phyloP scores from a whole-genome alignment of 2,329 filamentous ascomycete genomes.

The Phialophora expanda region DNA sequence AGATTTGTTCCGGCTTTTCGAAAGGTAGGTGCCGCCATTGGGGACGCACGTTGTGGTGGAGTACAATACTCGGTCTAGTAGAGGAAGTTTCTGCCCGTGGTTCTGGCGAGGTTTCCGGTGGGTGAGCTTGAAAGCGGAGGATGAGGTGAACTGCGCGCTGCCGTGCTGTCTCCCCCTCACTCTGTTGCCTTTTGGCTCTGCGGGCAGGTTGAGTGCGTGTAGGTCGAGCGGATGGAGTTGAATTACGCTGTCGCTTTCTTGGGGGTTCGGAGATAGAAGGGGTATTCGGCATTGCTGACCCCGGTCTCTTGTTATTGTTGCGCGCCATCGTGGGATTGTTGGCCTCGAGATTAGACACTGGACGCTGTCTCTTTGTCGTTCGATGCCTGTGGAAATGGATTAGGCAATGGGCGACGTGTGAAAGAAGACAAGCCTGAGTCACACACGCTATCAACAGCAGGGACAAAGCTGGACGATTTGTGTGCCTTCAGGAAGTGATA shows the following conservation, averaged over 20 bases:
- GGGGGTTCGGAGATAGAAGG: not conserved
- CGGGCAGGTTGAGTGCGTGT: not conserved
- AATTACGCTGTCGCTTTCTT: slow-evolving; percentile 1
- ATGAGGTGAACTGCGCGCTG: not conserved
- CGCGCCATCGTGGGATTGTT: not conserved
- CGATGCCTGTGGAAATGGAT: not conserved
- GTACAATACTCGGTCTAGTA: not conserved
- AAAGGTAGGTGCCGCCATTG: slow-evolving; percentile 3
- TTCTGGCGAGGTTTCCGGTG: not conserved
- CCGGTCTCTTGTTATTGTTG: not conserved
- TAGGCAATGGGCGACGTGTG: not conserved
- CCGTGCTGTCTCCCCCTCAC: not conserved
- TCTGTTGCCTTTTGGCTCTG: not conserved
- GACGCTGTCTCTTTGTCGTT: not conserved
- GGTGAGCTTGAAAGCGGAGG: not conserved
- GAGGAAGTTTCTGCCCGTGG: not conserved
- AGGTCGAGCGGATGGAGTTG: not conserved
- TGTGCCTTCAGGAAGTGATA: not conserved
- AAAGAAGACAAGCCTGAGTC: not conserved
- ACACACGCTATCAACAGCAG: not conserved
- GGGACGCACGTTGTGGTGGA: not conserved
- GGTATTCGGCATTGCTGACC: not conserved
- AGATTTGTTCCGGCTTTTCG: not conserved
- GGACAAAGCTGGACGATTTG: not conserved
- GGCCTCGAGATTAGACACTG: not conserved